Evolutionary conservation across 257 asterid species (phyloP), one percentile per base, ranked within the genome.

Genomic region (Orobanche coerulescens): DNA sequence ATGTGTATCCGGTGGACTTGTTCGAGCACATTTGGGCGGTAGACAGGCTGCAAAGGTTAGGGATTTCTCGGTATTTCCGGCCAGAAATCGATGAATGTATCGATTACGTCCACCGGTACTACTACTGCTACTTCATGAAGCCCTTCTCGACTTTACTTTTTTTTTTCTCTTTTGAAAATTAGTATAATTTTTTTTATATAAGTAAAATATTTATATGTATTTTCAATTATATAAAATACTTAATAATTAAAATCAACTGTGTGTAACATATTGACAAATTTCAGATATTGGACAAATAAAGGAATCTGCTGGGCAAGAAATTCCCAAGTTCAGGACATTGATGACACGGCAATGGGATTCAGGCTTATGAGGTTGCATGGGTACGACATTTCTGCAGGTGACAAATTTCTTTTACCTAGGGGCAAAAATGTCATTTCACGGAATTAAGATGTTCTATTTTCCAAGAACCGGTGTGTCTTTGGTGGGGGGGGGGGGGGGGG

Each of bases 261-360:
- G n/a, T n/a, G n/a, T 3, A 33, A 33, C 39, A 33, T 33, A n/a
- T 26, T 15, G 9, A 12, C 22, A 40, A 30, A 20, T 24, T 34
- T 28, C 73, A 90, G 98, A 52, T 61, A 82, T 56, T 93, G 97
- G 97, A 86, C 91, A 1, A 68, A 77, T 2, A 63, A 78, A 69
- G 98, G 98, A 7, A 84, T 93, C 4, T 82, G 96, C 39, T 88
- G 98, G 95, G 97, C 97, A 3, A 81, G 95, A 72, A 80, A 86
- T 54, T 76, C 95, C 6, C 64, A 53, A 3, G 86, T 93, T 54
- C 73, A 78, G 23, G 98, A 93, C 61, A 79, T 93, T 11, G 98
- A 93, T 49, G 98, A 93, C 79, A 93, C 98, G 0, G 85, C 98
- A 1, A 86, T 93, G 96, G 98, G 79, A n/a, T 93, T 93, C 55